Evolutionary conservation across 2,329 filamentous ascomycete genomes (phyloP).

Genomic region (Neopestalotiopsis clavispora): DNA sequence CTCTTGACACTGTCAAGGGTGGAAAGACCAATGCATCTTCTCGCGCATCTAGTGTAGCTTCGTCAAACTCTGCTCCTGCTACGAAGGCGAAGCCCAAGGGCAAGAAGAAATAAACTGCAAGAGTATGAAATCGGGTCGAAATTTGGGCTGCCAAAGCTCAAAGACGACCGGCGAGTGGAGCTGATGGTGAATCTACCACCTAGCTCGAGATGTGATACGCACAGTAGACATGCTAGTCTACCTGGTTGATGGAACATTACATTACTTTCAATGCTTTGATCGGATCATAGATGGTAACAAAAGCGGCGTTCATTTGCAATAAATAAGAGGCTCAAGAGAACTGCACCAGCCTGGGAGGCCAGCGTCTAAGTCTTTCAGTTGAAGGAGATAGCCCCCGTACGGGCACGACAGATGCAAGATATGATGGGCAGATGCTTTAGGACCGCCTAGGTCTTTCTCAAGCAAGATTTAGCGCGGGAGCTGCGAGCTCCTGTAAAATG

Average conservation of each 20-base stretch:
- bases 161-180: background rate
- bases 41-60: slow-evolving; percentile 86
- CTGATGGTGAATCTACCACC: too few species aligned
- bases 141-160: background rate
- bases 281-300: background rate
- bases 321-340: background rate
- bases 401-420: background rate
- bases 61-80: slow-evolving; percentile 64
- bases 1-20: slow-evolving; percentile 85
- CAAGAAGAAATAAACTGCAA: slow-evolving; percentile 54
- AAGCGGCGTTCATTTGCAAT: slow-evolving; percentile 16
- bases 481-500: background rate
- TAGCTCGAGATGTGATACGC: background rate
- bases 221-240: background rate
- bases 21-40: slow-evolving; percentile 82
- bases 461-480: background rate
- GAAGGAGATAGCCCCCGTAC: background rate
- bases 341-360: background rate
- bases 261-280: background rate
- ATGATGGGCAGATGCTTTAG: background rate
- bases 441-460: background rate
- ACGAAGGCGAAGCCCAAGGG: slow-evolving; percentile 51
- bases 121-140: background rate
- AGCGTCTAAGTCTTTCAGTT: background rate
- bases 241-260: background rate